phyloP scores from a whole-genome alignment of 495 filamentous ascomycete species.

The Darksidea phi region DNA sequence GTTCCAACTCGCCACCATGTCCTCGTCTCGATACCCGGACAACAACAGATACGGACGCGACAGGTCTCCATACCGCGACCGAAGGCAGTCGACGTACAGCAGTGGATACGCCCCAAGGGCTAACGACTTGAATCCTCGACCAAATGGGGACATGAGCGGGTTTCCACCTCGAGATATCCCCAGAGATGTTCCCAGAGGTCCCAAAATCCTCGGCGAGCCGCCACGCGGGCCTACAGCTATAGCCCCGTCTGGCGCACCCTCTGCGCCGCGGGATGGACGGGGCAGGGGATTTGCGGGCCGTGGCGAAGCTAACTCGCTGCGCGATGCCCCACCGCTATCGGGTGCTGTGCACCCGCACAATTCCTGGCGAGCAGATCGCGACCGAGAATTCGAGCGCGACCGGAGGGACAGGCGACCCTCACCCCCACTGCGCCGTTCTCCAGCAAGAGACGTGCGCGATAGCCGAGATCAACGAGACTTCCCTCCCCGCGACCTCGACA shows the following conservation, averaged over 20 bases:
- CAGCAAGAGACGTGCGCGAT: slow-evolving; percentile 40
- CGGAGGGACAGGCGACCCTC: slow-evolving; percentile 50
- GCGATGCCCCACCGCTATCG: slow-evolving; percentile 41
- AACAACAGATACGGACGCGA: slow-evolving; percentile 29
- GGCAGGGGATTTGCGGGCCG: slow-evolving; percentile 23
- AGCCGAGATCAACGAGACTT: slow-evolving; percentile 17
- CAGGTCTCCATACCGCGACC: slow-evolving; percentile 28
- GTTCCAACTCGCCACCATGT: slow-evolving; percentile 14
- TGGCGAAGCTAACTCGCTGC: slow-evolving; percentile 19
- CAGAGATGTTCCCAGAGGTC: slow-evolving; percentile 29
- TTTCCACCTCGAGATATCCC: slow-evolving; percentile 26
- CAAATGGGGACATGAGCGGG: slow-evolving; percentile 9
- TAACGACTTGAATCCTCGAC: slow-evolving; percentile 19
- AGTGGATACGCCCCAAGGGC: slow-evolving; percentile 23
- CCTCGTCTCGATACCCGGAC: slow-evolving; percentile 34
- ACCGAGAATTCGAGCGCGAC: slow-evolving; percentile 43
- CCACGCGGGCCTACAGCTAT: slow-evolving; percentile 15
- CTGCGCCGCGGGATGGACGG: slow-evolving; percentile 30
- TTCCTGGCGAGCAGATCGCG: slow-evolving; percentile 21
- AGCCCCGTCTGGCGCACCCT: slow-evolving; percentile 20
- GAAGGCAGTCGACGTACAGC: slow-evolving; percentile 25
- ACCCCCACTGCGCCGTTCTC: slow-evolving; percentile 41
- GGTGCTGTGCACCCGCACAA: slow-evolving; percentile 9
- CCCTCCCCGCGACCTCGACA: slow-evolving; percentile 44
- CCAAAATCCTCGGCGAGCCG: slow-evolving; percentile 20